Conservation (phyloP, 2,329 filamentous ascomycete species). For the Talaromyces atroroseus region DNA sequence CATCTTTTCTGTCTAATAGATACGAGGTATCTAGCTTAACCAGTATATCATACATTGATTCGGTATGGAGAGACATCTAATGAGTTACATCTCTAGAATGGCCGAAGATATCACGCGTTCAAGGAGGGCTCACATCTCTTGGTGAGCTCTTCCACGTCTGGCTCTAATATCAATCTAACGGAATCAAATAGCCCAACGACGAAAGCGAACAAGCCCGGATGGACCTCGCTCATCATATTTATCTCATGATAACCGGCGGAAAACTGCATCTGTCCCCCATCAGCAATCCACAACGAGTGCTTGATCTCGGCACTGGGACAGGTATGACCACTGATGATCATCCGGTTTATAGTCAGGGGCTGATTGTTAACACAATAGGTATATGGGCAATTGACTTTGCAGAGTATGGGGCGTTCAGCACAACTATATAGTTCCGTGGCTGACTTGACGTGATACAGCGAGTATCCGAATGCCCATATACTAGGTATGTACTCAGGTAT, state of each 20-base stretch:
- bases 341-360: no score
- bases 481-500: constrained; percentile 20
- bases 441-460: constrained; percentile 7
- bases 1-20: constrained; percentile 1
- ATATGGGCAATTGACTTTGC: constrained; percentile 38
- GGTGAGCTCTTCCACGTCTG: constrained; percentile 1
- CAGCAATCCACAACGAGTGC: constrained; percentile 20
- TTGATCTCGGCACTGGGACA: constrained; percentile 35
- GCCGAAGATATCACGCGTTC: constrained; percentile 25
- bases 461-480: constrained; percentile 25
- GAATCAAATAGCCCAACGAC: constrained; percentile 18
- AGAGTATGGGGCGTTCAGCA: constrained; percentile 18
- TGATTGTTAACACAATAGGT: constrained; percentile 15
- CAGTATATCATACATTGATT: neutral
- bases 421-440: neutral
- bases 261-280: constrained; percentile 16
- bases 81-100: constrained; percentile 17
- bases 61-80: no score
- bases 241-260: constrained; percentile 17
- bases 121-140: constrained; percentile 19
- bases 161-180: neutral
- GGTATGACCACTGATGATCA: no score
- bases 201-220: constrained; percentile 21
- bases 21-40: constrained; percentile 11
- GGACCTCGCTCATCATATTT: constrained; percentile 23